Base-by-base conservation (phyloP, 2,329 filamentous ascomycete species). In the Colletotrichum sp. region DNA sequence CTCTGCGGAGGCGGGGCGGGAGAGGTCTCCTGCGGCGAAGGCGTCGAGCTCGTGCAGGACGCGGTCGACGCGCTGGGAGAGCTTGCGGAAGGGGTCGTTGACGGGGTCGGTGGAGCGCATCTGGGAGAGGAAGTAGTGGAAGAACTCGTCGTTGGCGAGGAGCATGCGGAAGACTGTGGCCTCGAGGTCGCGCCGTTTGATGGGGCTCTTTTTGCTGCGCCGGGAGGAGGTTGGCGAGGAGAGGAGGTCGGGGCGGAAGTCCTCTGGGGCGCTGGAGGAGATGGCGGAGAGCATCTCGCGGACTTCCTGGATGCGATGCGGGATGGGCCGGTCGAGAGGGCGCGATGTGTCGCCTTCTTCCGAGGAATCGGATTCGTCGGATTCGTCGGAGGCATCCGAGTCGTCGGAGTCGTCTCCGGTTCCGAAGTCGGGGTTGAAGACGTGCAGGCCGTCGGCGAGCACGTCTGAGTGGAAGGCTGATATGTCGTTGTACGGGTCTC, bases 121-220 rank as follows among this genome's bases (percentile, higher is more conserved):
- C 10, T 86, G 83, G 18, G 86, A 85, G 62, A 87, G 84, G 75
- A 92, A 89, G 82, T 90, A 88, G 68, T 88, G 84, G 80, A 91
- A 90, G 82, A 92, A 88, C 55, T 88, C 86, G 80, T 90, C 85
- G 78, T 91, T 90, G 76, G 87, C 85, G 26, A 91, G 83, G 18
- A 92, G 84, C 82, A 92, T 90, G 68, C 87, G 87, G 76, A 90
- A 88, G 16, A 92, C 80, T 4, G 89, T 90, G 60, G 84, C 84
- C 77, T 89, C 88, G 2, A 91, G 83, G 74, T 91, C 89, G 66
- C 85, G 83, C 12, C 84, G 83, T 74, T 85, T 85, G 67, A 88
- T 79, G 12, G 86, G 81, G n/a, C 82, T 82, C 72, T 81, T 84
- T 30, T 59, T 60, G 69, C 39, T 75, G 32, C 39, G 18, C 9